Percentiles rank a stretch among this genome's conserved stretches.
Conservation (phyloP, 768 basidiomycete genomes). For the Cyclocybe cylindracea region DNA sequence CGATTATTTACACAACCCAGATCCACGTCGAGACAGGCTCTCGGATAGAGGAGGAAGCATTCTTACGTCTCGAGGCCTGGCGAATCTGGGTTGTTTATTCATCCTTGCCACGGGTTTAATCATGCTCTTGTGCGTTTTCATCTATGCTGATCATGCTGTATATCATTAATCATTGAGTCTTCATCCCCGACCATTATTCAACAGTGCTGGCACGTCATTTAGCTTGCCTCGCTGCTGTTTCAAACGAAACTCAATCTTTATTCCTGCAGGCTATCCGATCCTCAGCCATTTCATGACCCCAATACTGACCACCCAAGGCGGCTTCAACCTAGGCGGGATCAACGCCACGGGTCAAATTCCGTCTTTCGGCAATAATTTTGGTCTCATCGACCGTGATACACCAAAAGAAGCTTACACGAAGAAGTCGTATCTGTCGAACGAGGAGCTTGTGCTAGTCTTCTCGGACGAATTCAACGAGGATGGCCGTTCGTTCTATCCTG, state of each 20-base stretch:
- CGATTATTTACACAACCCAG: slow-evolving; percentile 57
- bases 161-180: background rate
- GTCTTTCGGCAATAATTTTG: slow-evolving; percentile 46
- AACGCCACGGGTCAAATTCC: slow-evolving; percentile 68
- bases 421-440: slow-evolving; percentile 49
- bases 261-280: slow-evolving; percentile 40
- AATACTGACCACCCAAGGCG: slow-evolving; percentile 37
- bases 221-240: background rate
- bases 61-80: slow-evolving; percentile 56
- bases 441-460: slow-evolving; percentile 53
- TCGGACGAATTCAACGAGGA: slow-evolving; percentile 67
- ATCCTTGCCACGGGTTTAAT: slow-evolving; percentile 42
- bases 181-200: background rate
- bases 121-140: slow-evolving; percentile 44
- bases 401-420: slow-evolving; percentile 50
- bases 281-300: slow-evolving; percentile 36
- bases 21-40: slow-evolving; percentile 49
- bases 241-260: background rate
- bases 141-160: slow-evolving; percentile 4
- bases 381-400: slow-evolving; percentile 71
- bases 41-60: slow-evolving; percentile 54
- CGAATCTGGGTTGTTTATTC: slow-evolving; percentile 59
- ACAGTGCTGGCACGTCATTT: slow-evolving; percentile 34
- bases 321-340: slow-evolving; percentile 66
- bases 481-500: slow-evolving; percentile 61